These are phyloP conservation scores for Leucosporidium scottii DNA, from an alignment of 768 basidiomycete genomes.

Conservation along the genomic window DNA sequence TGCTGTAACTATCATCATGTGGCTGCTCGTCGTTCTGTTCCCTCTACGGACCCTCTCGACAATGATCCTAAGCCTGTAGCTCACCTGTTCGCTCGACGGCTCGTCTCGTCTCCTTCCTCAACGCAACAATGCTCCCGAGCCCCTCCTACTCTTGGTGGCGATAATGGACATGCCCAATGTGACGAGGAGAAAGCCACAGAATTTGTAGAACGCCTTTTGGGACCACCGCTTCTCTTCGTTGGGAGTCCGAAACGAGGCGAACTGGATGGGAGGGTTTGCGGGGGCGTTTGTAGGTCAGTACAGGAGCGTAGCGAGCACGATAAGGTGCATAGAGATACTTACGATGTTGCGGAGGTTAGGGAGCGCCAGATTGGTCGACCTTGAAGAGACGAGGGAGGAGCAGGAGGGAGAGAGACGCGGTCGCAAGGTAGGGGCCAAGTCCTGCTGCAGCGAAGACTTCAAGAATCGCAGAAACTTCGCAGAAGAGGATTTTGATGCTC, in stretches of 20 bases:
- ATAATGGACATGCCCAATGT: slow-evolving; percentile 5
- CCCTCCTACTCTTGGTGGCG: slow-evolving; percentile 19
- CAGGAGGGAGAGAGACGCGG: too few species aligned
- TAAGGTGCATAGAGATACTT: not conserved
- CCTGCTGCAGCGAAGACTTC: too few species aligned
- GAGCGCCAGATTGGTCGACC: slow-evolving; percentile 15
- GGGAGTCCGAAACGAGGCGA: slow-evolving; percentile 32
- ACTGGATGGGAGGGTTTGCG: slow-evolving; percentile 6
- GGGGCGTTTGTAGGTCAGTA: too few species aligned
- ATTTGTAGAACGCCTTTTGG: slow-evolving; percentile 30
- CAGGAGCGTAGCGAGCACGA: not conserved
- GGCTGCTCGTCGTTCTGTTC: too few species aligned
- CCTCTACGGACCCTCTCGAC: too few species aligned
- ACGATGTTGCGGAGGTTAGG: slow-evolving; percentile 35
- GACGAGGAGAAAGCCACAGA: slow-evolving; percentile 20
- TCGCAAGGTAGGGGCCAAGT: too few species aligned
- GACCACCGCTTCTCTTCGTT: slow-evolving; percentile 32
- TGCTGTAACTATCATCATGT: slow-evolving; percentile 4
- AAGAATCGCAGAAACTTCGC: too few species aligned
- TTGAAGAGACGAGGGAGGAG: too few species aligned
- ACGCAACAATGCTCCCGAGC: not conserved
- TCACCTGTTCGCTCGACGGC: not conserved
- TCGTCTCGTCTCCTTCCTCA: not conserved
- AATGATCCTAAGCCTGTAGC: not conserved
- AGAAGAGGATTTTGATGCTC: too few species aligned